Evolutionary conservation across 495 filamentous ascomycete genomes (phyloP), one percentile per base, ranked within the genome.

Genomic region (Penicillium antarcticum): DNA sequence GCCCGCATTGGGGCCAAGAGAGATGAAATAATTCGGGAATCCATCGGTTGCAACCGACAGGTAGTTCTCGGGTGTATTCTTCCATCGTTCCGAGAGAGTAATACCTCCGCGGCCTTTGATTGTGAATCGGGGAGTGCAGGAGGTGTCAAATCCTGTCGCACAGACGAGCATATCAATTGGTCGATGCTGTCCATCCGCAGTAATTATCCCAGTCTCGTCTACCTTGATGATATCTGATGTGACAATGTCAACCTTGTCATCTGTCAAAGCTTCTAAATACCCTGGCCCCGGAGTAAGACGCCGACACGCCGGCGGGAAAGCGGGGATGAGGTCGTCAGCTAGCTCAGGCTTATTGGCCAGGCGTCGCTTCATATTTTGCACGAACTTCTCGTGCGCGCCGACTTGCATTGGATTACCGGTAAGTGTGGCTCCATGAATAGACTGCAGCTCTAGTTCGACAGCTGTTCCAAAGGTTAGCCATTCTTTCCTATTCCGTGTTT

Each of bases 11-110:
- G 72, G 72, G 1, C 75, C 74, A 11, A 79, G 56, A 38, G 71
- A 68, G 32, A 81, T 75, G 61, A 85, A 86, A 56, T 83, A 83
- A 51, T 87, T 88, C 3, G 85, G 85, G 58, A 87, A 88, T 0
- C 72, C 77, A 44, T 84, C 76, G 2, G 82, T 72, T 4, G 82
- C 80, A 12, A 81, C 68, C 13, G 79, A 81, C 31, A 84, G 72
- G 52, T 88, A 87, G 4, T 75, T 77, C 52, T 80, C 78, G 0
- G 81, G 68, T 0, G 72, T 72, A 12, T 72, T 57, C 10, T 75
- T 64, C 75, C 80, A 86, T 3, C 68, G 63, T 11, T 79, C 66
- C 1, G 74, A 57, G 0, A 87, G 63, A 16, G 73, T 69, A 9
- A 72, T 48, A 4, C 76, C 79, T 16, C 66, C 61, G 14, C 64